Conservation (phyloP, 2,329 filamentous ascomycete genomes). For the Alternaria sp. region DNA sequence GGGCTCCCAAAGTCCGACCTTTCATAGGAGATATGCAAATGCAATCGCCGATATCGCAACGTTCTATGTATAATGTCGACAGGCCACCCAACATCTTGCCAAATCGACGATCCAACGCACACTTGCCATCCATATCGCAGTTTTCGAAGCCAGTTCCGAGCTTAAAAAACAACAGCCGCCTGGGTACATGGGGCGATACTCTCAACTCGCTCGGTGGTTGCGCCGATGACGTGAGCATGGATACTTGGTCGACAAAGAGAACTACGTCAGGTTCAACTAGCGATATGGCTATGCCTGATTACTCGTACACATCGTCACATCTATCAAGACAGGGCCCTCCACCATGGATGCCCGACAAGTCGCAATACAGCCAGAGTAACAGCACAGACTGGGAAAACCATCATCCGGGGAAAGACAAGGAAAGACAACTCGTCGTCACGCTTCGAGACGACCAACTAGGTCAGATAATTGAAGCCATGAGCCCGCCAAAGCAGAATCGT, state of each 20-base stretch:
- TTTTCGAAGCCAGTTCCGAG: slow-evolving; percentile 21
- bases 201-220: slow-evolving; percentile 17
- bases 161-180: slow-evolving; percentile 6
- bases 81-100: slow-evolving; percentile 26
- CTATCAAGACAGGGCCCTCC: slow-evolving; percentile 15
- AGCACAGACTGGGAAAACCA: slow-evolving; percentile 10
- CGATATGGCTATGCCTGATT: slow-evolving; percentile 30
- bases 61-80: slow-evolving; percentile 13
- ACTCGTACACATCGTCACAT: slow-evolving; percentile 19
- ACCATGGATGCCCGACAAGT: slow-evolving; percentile 18
- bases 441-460: slow-evolving; percentile 42
- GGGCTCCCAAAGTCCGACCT: slow-evolving; percentile 7
- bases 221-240: slow-evolving; percentile 31
- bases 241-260: slow-evolving; percentile 30
- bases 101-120: slow-evolving; percentile 24
- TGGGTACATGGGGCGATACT: slow-evolving; percentile 26
- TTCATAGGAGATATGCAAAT: slow-evolving; percentile 7
- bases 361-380: slow-evolving; percentile 7
- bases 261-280: slow-evolving; percentile 19
- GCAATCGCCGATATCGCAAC: slow-evolving; percentile 22
- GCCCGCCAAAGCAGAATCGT: slow-evolving; percentile 68
- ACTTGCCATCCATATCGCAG: slow-evolving; percentile 25
- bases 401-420: slow-evolving; percentile 14
- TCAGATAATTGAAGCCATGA: slow-evolving; percentile 35
- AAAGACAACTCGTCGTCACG: slow-evolving; percentile 31